phyloP scores from a whole-genome alignment of 1,284 basidiomycete species.

The Baeospora myosura region DNA sequence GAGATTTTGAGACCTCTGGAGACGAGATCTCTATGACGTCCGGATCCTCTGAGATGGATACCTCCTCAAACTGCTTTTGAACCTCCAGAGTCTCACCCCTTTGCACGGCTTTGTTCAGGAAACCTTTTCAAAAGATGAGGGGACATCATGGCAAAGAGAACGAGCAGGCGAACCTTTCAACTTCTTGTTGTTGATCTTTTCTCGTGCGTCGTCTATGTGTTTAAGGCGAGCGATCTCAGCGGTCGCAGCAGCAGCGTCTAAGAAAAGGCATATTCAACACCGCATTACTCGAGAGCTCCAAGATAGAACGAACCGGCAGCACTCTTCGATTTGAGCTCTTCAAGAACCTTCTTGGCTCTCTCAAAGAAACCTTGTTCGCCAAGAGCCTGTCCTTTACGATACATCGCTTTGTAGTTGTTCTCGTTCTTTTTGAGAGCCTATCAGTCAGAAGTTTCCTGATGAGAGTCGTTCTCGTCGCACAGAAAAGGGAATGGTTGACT shows the following conservation, averaged over 20 bases:
- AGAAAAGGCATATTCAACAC: slow-evolving; percentile 3
- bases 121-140: slow-evolving; percentile 19
- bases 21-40: too few relatives aligned
- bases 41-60: too few relatives aligned
- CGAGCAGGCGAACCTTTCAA: slow-evolving; percentile 51
- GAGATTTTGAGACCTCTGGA: too few relatives aligned
- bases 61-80: too few relatives aligned
- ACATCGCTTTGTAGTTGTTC: slow-evolving; percentile 68
- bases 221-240: slow-evolving; percentile 55
- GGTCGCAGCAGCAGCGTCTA: slow-evolving; percentile 53
- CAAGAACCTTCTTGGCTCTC: slow-evolving; percentile 56
- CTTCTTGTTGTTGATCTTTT: slow-evolving; percentile 59
- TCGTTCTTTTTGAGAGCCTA: slow-evolving; percentile 68
- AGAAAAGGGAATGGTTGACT: slow-evolving; percentile 28
- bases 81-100: slow-evolving; percentile 1
- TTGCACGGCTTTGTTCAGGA: slow-evolving; percentile 25
- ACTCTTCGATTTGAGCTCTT: slow-evolving; percentile 56
- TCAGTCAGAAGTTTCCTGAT: slow-evolving; percentile 1
- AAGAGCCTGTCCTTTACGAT: slow-evolving; percentile 72
- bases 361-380: slow-evolving; percentile 70
- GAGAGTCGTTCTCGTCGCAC: background rate
- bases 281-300: background rate
- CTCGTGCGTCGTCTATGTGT: slow-evolving; percentile 55
- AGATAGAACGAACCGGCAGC: slow-evolving; percentile 37
- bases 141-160: background rate